Conservation (phyloP, 2,329 filamentous ascomycete genomes). For the Cladorrhinum sp. region DNA sequence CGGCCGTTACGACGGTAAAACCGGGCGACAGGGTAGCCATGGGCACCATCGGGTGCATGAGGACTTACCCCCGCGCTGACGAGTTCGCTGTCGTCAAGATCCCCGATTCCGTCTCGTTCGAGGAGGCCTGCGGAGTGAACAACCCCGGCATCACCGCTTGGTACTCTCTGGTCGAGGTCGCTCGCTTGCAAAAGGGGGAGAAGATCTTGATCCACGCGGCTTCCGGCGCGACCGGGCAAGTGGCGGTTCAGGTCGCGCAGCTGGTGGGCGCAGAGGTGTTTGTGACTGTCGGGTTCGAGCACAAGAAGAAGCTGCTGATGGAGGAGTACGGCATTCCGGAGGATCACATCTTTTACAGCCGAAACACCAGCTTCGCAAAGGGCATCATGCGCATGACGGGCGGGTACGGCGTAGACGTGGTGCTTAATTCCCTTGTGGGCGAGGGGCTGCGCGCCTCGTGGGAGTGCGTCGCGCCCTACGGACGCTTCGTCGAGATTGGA, state of each 20-base stretch:
- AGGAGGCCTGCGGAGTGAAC: too few relatives aligned
- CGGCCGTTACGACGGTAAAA: too few relatives aligned
- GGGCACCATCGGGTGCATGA: too few relatives aligned
- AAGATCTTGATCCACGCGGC: slow-evolving; percentile 25
- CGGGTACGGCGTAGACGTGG: slow-evolving; percentile 17
- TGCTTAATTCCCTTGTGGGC: slow-evolving; percentile 34
- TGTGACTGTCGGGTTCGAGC: slow-evolving; percentile 8
- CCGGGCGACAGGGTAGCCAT: too few relatives aligned
- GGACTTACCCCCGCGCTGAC: too few relatives aligned
- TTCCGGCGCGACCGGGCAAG: slow-evolving; percentile 13
- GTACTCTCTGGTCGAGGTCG: slow-evolving; percentile 27
- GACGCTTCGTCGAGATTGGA: slow-evolving; percentile 21
- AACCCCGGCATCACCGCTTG: slow-evolving; percentile 27
- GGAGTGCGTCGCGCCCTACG: slow-evolving; percentile 34
- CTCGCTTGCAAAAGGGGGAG: slow-evolving; percentile 19
- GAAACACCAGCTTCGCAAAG: slow-evolving; percentile 4
- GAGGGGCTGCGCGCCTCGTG: slow-evolving; percentile 42
- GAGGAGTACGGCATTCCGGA: slow-evolving; percentile 3
- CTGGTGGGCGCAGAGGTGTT: slow-evolving; percentile 10
- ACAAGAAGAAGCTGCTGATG: slow-evolving; percentile 11
- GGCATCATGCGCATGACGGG: slow-evolving; percentile 4
- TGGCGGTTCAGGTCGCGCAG: slow-evolving; percentile 13
- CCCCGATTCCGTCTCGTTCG: slow-evolving; percentile 11
- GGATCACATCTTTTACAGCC: slow-evolving; percentile 14
- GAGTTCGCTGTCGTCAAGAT: background rate